A percentile compares a stretch with the other conserved stretches of the same genome.
Evolutionary conservation across 2,329 filamentous ascomycete genomes (phyloP).

Genomic region (Paraconiothyrium brasiliense): DNA sequence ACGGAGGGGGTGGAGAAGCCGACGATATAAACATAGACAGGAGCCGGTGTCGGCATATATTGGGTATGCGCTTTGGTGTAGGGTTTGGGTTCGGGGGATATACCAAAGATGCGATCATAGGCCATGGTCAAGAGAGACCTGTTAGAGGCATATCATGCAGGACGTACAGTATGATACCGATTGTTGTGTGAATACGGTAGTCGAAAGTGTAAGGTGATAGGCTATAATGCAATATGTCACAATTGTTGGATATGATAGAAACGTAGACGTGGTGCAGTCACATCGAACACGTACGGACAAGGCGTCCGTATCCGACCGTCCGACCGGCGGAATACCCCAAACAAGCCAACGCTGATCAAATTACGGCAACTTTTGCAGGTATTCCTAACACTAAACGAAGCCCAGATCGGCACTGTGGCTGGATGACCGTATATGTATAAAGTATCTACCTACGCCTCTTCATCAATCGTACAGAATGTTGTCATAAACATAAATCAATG

Average conservation of each 20-base stretch:
- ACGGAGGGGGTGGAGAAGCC: background rate
- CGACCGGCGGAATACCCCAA: background rate
- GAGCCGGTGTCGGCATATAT: no score
- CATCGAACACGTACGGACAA: background rate
- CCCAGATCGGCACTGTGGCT: no score
- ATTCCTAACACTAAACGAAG: background rate
- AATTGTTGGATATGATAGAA: background rate
- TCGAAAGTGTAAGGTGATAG: no score
- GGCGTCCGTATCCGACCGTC: conserved; percentile 5
- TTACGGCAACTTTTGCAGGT: background rate
- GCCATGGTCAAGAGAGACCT: no score
- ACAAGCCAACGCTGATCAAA: background rate
- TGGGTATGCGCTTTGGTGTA: no score
- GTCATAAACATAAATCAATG: background rate
- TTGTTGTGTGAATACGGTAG: no score
- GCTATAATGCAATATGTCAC: background rate
- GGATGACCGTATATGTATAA: background rate
- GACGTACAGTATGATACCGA: no score
- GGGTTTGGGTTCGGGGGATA: no score
- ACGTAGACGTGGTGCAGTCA: background rate
- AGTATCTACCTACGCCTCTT: no score
- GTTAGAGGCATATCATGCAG: no score
- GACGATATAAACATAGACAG: background rate
- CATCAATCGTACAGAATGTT: no score
- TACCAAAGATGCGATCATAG: no score